Evolutionary conservation across 441 rosid genomes (phyloP), one percentile per base, ranked within the genome.

Genomic region (Euphorbia schlechtendalii): DNA sequence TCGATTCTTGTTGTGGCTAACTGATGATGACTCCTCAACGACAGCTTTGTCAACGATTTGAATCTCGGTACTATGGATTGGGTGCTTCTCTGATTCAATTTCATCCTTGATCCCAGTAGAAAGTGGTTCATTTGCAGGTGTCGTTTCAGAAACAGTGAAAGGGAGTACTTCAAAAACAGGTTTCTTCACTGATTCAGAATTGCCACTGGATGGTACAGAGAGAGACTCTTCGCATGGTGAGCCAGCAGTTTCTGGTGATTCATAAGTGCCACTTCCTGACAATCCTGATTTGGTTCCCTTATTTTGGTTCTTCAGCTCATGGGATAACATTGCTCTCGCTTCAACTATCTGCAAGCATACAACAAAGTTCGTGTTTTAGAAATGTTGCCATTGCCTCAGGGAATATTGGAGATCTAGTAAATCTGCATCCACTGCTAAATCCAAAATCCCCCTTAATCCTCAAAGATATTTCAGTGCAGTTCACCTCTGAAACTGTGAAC

Each of bases 41-140:
- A 93, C 84, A 74, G 84, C 76, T 74, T 93, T 85, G 75, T 87
- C 96, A 17, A 86, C 74, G 69, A 87, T 75, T 64, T 78, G 82
- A 57, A 82, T 48, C 70, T 87, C 91, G 24, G 70, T 69, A 72
- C 73, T 84, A 61, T 88, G 81, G 22, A 83, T 74, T 15, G 84
- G 63, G 65, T 83, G 81, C 80, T 90, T 87, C 56, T 87, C 89
- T 49, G 64, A 87, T 79, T 77, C 96, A 69, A 73, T 28, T 43
- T 79, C 81, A 61, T 72, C 61, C 12, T 69, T 60, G 20, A 64
- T 69, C 56, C 53, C 27, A 11, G 76, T 68, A 53, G 79, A 60
- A 36, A 69, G 32, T 63, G 78, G 66, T 69, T 74, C 80, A 36
- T 30, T 56, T 43, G 60, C 62, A 56, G n/a, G n/a, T n/a, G n/a